Evolutionary conservation across 345 rosid genomes (phyloP), one percentile per base, ranked within the genome.

Genomic region (Xanthoceras sorbifolium): DNA sequence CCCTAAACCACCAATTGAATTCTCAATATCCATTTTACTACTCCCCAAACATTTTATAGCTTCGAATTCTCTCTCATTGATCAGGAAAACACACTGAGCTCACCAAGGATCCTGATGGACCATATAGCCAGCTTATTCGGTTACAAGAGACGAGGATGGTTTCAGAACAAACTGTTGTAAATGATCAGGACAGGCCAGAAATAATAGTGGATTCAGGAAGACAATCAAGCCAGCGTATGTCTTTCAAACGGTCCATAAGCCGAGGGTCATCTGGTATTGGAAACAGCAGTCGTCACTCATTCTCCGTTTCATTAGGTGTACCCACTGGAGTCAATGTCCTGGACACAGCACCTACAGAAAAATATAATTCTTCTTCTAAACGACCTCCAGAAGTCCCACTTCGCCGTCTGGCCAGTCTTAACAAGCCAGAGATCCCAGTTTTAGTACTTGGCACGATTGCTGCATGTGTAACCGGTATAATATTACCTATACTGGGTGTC

Each of bases 71-170:
- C 5, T 64, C 63, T 34, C 4, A 44, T 55, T 71, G 71, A 71
- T 17, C 80, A 89, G 97, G 98, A 42, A 63, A 91, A 6, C 94
- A 94, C 77, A 75, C 83, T 0, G 90, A 89, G 74, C 72, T 94
- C n/a, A 77, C 87, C 69, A 76, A 36, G 82, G 87, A 90, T 81
- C 83, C 90, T 0, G 86, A 92, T 14, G 98, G 98, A 82, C 94
- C 93, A n/a, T 92, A 92, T 69, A 82, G 90, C 11, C 98, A 86
- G 81, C 96, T 94, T 50, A 83, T 92, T 71, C 81, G 90, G 31
- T 86, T 92, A 61, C 98, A 92, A 67, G 96, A 92, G 72, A 26
- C 83, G 20, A 86, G 79, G 65, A 79, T 73, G 62, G 87, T 69
- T 61, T 69, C 78, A n/a, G 80, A 77, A 46, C 76, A 78, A 57